A percentile compares a stretch with the other conserved stretches of the same genome.
These are phyloP conservation scores for Xanthoconium separans DNA, from an alignment of 1,284 basidiomycete genomes.

Conservation along the genomic window DNA sequence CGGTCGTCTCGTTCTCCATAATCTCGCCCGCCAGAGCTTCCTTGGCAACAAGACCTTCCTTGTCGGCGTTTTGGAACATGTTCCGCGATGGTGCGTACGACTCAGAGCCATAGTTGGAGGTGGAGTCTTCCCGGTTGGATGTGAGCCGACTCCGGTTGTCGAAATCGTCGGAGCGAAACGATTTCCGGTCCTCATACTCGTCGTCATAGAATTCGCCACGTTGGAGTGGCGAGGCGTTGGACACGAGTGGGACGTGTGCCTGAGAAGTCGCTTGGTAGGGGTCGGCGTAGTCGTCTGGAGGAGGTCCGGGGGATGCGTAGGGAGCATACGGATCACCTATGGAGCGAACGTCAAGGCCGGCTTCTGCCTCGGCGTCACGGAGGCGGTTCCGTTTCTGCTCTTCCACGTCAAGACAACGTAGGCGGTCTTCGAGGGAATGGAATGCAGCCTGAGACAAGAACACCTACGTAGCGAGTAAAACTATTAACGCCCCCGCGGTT, in stretches of 20 bases:
- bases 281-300: slow-evolving; percentile 46
- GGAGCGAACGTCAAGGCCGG: slow-evolving; percentile 68
- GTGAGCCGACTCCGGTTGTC: slow-evolving; percentile 74
- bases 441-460: slow-evolving; percentile 89
- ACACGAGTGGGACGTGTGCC: slow-evolving; percentile 72
- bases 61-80: slow-evolving; percentile 87
- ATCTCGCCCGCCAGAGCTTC: slow-evolving; percentile 79
- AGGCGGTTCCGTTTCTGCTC: slow-evolving; percentile 78
- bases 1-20: slow-evolving; percentile 82
- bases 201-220: slow-evolving; percentile 69
- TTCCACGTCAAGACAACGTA: slow-evolving; percentile 81
- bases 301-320: slow-evolving; percentile 53
- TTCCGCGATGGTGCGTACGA: slow-evolving; percentile 92
- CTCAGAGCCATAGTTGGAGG: slow-evolving; percentile 82
- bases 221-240: slow-evolving; percentile 76
- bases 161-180: slow-evolving; percentile 72
- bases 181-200: slow-evolving; percentile 78
- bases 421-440: slow-evolving; percentile 85
- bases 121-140: slow-evolving; percentile 72
- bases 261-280: slow-evolving; percentile 49
- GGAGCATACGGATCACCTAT: slow-evolving; percentile 78
- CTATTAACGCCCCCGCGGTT: no score
- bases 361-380: slow-evolving; percentile 72
- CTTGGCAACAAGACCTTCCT: slow-evolving; percentile 73
- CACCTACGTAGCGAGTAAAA: no score